Evolutionary conservation across 2,329 filamentous ascomycete genomes (phyloP).

Genomic region (Sclerotinia subarctica): DNA sequence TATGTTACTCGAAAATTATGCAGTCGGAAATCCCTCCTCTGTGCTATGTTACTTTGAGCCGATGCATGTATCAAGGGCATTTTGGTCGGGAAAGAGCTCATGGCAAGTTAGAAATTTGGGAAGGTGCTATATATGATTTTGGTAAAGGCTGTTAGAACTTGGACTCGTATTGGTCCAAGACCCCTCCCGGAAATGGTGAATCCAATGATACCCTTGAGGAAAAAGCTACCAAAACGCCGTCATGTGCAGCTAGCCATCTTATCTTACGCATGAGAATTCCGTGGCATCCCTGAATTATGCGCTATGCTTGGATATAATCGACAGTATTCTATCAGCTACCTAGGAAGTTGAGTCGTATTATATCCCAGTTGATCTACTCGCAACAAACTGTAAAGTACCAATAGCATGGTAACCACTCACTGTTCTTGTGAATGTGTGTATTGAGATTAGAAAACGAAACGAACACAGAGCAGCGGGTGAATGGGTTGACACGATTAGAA

Average conservation of each 20-base stretch:
- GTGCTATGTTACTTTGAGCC: slow-evolving; percentile 16
- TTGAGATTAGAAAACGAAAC: neutral
- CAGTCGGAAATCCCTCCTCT: neutral
- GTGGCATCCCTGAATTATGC: neutral
- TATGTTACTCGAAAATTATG: slow-evolving; percentile 1
- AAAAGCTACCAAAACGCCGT: neutral
- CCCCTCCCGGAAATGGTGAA: neutral
- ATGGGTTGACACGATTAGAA: neutral
- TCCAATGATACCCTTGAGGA: neutral
- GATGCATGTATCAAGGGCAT: slow-evolving; percentile 15
- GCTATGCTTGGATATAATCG: too few species aligned
- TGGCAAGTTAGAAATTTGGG: neutral
- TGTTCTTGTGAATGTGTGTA: neutral
- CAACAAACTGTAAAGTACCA: neutral
- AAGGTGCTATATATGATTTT: neutral
- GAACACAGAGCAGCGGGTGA: neutral
- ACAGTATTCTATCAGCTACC: neutral
- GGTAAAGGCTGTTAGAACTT: neutral
- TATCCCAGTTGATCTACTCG: neutral
- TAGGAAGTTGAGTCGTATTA: neutral
- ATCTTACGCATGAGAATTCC: neutral
- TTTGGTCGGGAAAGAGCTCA: neutral
- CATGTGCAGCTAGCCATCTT: neutral
- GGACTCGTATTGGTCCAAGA: neutral
- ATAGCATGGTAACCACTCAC: slow-evolving; percentile 12